These are phyloP conservation scores for Pyrus communis DNA, from an alignment of 306 rosid species.

Conservation along the genomic window DNA sequence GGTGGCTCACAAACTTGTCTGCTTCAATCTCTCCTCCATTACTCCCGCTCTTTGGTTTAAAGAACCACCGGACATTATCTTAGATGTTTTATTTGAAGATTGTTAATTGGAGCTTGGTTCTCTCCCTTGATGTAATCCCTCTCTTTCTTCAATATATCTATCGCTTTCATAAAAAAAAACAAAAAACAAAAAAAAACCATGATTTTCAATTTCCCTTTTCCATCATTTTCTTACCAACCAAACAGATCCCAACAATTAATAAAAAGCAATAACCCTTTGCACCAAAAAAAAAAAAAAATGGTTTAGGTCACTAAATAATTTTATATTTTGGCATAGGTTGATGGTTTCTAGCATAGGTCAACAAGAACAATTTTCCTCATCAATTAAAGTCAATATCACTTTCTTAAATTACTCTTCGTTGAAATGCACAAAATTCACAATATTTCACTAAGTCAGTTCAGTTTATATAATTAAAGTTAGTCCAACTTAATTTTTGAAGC, in stretches of 20 bases:
- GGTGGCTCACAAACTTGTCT: too few species aligned
- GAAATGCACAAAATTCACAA: neutral
- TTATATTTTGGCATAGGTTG: neutral
- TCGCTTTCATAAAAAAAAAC: too few species aligned
- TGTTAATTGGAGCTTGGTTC: too few species aligned
- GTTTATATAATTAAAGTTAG: too few species aligned
- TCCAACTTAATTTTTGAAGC: too few species aligned
- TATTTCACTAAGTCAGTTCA: too few species aligned
- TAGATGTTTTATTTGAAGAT: too few species aligned
- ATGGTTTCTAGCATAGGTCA: neutral
- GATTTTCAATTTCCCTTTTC: neutral
- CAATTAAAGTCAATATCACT: neutral
- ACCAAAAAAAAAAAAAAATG: neutral
- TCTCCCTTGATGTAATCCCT: too few species aligned
- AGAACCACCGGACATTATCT: too few species aligned
- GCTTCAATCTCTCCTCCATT: too few species aligned
- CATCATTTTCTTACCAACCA: neutral
- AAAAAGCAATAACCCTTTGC: neutral
- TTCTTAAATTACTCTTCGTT: neutral
- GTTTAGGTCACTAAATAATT: neutral
- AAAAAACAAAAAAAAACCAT: neutral
- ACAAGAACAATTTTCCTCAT: neutral
- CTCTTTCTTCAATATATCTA: too few species aligned
- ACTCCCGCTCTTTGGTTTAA: too few species aligned
- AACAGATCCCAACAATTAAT: neutral